Evolutionary conservation across 208 protist genomes (phyloP), one percentile per base, ranked within the genome.

Genomic region (Acanthamoeba royreba): DNA sequence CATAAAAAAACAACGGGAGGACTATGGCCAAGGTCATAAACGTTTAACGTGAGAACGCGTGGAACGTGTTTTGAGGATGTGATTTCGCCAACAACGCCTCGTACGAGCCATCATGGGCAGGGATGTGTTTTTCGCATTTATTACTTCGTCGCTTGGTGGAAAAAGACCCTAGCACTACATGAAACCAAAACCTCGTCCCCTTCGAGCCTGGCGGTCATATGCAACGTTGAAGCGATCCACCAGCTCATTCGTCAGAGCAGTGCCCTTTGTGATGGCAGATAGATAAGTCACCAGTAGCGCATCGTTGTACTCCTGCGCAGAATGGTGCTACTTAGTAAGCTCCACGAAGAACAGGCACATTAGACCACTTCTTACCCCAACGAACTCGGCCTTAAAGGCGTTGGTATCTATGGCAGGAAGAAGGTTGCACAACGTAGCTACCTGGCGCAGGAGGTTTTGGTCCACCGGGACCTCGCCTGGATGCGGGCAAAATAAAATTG

Each of bases 231-330:
- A 95, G 74, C 93, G 95, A 47, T 95, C 95, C 7, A 97, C 95
- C 0, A 96, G 69, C 25, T 96, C 96, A 89, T 96, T 96, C 38
- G 94, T 77, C 8, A 66, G 35, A 2, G 94, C n/a, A n/a, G 94
- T 86, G 0, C 55, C 86, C 55, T 96, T 97, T 3, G 96, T 97
- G 45, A 97, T 93, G 25, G 79, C 58, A 1, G 94, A 58, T 4
- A 97, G 42, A 92, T 96, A 97, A 0, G 96, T 96, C 0, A 96
- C 92, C 25, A 97, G 81, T 40, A 97, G 89, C 35, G 90, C 92
- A 87, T 97, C 96, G 79, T 96, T 96, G 72, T 85, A 97, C 63
- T 97, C 96, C 94, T 95, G 52, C n/a, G 31, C 35, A 81, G 89
- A 40, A 92, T 17, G 85, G 31, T 49, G 35, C 46, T 19, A 38